These are phyloP conservation scores for Clitocybe nebularis DNA, from an alignment of 1,284 basidiomycete species.

Conservation along the genomic window DNA sequence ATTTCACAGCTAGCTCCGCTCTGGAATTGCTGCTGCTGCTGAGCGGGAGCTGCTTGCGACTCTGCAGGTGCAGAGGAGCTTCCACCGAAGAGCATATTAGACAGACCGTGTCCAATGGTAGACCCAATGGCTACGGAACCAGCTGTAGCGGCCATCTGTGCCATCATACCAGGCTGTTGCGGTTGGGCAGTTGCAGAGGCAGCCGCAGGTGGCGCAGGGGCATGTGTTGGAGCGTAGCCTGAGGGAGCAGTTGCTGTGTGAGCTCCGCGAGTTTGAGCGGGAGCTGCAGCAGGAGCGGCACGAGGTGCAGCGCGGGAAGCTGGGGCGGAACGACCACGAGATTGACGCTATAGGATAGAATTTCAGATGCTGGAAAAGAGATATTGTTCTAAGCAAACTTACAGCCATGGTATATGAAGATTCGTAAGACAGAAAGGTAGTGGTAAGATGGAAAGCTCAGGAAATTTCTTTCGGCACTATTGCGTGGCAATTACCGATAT, in stretches of 20 bases:
- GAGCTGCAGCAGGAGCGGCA: slow-evolving; percentile 43
- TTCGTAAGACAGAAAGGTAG: slow-evolving; percentile 18
- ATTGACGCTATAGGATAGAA: slow-evolving; percentile 45
- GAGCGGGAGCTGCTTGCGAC: slow-evolving; percentile 37
- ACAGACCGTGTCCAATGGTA: slow-evolving; percentile 80
- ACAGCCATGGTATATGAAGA: slow-evolving; percentile 50
- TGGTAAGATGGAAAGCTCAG: slow-evolving; percentile 22
- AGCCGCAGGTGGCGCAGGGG: slow-evolving; percentile 38
- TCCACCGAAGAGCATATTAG: slow-evolving; percentile 81
- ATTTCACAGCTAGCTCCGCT: slow-evolving; percentile 54
- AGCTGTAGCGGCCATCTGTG: slow-evolving; percentile 86
- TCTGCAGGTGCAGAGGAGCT: slow-evolving; percentile 39
- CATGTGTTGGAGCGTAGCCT: slow-evolving; percentile 40
- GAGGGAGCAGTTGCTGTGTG: slow-evolving; percentile 57
- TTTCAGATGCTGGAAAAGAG: slow-evolving; percentile 8
- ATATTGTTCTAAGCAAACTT: slow-evolving; percentile 33
- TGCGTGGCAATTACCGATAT: slow-evolving; percentile 26
- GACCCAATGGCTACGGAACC: slow-evolving; percentile 85
- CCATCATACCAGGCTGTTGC: slow-evolving; percentile 60
- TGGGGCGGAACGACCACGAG: slow-evolving; percentile 48
- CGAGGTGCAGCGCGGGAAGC: slow-evolving; percentile 39
- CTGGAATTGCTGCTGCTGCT: slow-evolving; percentile 46
- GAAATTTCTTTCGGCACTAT: slow-evolving; percentile 21
- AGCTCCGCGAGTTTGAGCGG: slow-evolving; percentile 57
- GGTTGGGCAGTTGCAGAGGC: slow-evolving; percentile 33